A percentile compares a stretch with the other conserved stretches of the same genome.
Evolutionary conservation across 2,329 filamentous ascomycete genomes (phyloP).

Genomic region (Akanthomyces lecanii): DNA sequence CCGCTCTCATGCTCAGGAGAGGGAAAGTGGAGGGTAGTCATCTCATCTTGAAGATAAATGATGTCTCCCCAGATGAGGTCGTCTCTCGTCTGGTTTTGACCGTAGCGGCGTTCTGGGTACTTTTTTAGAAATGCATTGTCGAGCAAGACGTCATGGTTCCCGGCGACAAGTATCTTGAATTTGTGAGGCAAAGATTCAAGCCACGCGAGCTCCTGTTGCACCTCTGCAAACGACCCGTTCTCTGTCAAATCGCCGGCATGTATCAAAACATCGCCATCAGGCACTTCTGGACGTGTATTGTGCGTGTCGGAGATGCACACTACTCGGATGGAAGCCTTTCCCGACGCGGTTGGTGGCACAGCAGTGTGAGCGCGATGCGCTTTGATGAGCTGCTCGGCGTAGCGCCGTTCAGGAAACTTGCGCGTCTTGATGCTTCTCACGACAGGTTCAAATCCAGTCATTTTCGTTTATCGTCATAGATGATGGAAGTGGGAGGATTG

Average conservation of each 20-base stretch:
- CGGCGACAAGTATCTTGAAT: constrained; percentile 3
- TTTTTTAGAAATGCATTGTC: neutral
- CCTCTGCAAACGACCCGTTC: constrained; percentile 33
- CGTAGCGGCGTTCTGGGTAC: constrained; percentile 20
- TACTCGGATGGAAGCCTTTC: neutral
- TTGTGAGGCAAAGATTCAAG: constrained; percentile 29
- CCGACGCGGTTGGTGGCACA: neutral
- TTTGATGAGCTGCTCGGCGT: neutral
- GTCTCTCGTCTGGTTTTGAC: constrained; percentile 9
- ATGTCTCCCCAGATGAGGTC: constrained; percentile 24
- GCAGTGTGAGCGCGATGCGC: neutral
- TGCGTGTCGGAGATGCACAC: constrained; percentile 13
- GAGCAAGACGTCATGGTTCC: constrained; percentile 11
- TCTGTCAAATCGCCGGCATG: constrained; percentile 20
- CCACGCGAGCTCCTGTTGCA: constrained; percentile 34
- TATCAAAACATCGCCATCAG: constrained; percentile 5
- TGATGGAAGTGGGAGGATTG: neutral
- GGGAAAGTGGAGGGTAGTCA: constrained; percentile 17
- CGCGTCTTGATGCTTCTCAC: neutral
- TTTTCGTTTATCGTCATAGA: neutral
- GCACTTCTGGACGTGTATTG: neutral
- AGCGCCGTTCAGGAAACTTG: neutral
- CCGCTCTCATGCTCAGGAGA: neutral
- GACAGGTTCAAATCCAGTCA: neutral
- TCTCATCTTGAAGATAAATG: constrained; percentile 22